These are phyloP conservation scores for Geosmithia flava DNA, from an alignment of 2,329 filamentous ascomycete species.

Conservation along the genomic window DNA sequence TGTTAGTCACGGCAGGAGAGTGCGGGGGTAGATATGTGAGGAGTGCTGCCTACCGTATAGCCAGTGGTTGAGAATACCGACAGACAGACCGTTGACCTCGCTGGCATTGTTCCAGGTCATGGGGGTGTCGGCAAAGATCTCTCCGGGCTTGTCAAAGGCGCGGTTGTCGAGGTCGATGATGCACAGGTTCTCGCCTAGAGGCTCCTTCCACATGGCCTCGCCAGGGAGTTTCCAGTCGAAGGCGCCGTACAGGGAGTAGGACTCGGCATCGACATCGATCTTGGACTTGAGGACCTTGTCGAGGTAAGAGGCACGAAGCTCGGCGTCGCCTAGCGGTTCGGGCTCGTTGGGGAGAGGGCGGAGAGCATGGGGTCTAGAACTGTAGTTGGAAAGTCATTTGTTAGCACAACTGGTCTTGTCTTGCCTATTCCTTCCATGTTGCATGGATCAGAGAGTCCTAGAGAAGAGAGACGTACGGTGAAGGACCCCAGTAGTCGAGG, in stretches of 20 bases:
- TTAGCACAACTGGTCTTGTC: too few species aligned
- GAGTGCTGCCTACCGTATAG: conserved; percentile 21
- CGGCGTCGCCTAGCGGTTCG: conserved; percentile 4
- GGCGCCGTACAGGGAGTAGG: conserved; percentile 18
- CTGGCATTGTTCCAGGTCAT: conserved; percentile 22
- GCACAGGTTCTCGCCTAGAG: conserved; percentile 25
- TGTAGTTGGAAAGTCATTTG: too few species aligned
- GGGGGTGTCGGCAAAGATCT: conserved; percentile 18
- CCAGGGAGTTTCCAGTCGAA: conserved; percentile 17
- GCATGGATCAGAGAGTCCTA: too few species aligned
- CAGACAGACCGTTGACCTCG: conserved; percentile 21
- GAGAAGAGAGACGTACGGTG: neutral
- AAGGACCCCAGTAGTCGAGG: conserved; percentile 8
- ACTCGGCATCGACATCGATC: conserved; percentile 10
- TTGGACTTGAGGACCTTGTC: conserved; percentile 17
- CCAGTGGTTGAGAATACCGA: conserved; percentile 30
- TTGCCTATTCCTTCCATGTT: too few species aligned
- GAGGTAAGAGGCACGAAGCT: conserved; percentile 18
- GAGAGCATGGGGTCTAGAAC: too few species aligned
- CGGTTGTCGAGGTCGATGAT: conserved; percentile 33
- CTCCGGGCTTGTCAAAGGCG: conserved; percentile 18
- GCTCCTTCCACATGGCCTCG: conserved; percentile 15
- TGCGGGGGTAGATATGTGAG: neutral
- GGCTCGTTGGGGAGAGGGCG: neutral
- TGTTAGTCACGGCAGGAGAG: neutral